phyloP scores from a whole-genome alignment of 805 yeast species.

The Pichia membranifaciens region DNA sequence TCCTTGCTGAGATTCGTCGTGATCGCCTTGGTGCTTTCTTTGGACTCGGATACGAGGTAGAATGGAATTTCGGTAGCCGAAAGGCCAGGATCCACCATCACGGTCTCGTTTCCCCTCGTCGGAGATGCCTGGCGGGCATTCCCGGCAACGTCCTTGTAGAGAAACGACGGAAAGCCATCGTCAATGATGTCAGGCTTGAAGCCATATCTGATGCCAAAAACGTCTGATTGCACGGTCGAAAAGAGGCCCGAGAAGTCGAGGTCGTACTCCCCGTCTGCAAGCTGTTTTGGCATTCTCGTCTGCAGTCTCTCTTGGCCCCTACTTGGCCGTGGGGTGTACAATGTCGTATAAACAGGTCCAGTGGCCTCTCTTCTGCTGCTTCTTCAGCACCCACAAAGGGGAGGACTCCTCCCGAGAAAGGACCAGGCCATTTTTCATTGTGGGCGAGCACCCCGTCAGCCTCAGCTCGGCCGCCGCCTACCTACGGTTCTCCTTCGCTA shows the following conservation, averaged over 20 bases:
- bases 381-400: no score
- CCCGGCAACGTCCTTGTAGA: background rate
- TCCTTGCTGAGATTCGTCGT: constrained; percentile 10
- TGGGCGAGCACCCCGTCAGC: no score
- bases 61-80: background rate
- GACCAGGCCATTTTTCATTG: no score
- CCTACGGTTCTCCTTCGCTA: no score
- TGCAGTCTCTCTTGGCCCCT: no score
- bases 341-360: no score
- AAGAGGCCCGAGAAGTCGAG: constrained; percentile 28
- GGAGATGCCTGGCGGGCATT: background rate
- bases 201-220: constrained; percentile 30
- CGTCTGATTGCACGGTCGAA: constrained; percentile 15
- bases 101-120: background rate
- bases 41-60: constrained; percentile 21
- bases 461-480: no score
- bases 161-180: constrained; percentile 16
- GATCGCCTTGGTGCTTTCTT: constrained; percentile 18
- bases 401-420: no score
- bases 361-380: no score
- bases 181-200: constrained; percentile 32
- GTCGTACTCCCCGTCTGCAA: constrained; percentile 35
- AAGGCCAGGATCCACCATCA: background rate
- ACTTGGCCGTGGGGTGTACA: no score
- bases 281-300: constrained; percentile 4